Evolutionary conservation across 805 yeast species (phyloP).

Genomic region (Sugiyamaella marilandica): DNA sequence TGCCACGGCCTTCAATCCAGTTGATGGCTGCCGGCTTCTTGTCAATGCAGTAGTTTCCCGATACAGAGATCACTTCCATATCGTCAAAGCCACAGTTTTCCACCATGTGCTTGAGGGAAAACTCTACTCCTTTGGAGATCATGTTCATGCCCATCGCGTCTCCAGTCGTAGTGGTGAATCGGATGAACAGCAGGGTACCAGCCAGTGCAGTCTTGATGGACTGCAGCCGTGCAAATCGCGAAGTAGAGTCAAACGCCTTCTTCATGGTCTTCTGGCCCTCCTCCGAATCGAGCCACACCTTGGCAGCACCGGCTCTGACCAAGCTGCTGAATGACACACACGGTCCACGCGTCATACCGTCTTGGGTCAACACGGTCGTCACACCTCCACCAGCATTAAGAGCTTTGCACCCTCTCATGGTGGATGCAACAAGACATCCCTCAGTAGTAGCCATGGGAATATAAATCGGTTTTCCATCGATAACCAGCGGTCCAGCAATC

Average conservation of each 20-base stretch:
- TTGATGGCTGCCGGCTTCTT: constrained; percentile 97
- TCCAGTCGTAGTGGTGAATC: constrained; percentile 98
- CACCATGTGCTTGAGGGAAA: constrained; percentile 74
- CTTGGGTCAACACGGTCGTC: constrained; percentile 82
- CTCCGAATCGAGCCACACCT: constrained; percentile 90
- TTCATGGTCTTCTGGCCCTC: constrained; percentile 82
- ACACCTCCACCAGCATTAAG: constrained; percentile 97
- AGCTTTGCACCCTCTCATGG: constrained; percentile 99
- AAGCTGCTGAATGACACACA: constrained; percentile 86
- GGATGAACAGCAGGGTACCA: constrained; percentile 78
- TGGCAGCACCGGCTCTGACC: constrained; percentile 87
- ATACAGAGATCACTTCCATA: constrained; percentile 86
- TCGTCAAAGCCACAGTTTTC: constrained; percentile 89
- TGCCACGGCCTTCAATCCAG: constrained; percentile 99
- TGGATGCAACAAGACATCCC: constrained; percentile 96
- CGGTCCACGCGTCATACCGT: constrained; percentile 99
- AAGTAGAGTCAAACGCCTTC: constrained; percentile 91
- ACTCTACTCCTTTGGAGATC: constrained; percentile 98
- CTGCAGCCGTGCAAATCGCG: constrained; percentile 93
- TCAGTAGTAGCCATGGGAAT: constrained; percentile 99
- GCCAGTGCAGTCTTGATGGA: constrained; percentile 91
- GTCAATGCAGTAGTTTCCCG: constrained; percentile 97
- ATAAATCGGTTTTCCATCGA: constrained; percentile 83
- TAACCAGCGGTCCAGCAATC: constrained; percentile 91
- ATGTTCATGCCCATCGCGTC: constrained; percentile 99